Conservation (phyloP, 2,329 filamentous ascomycete species). For the Pseudogymnoascus sp. region DNA sequence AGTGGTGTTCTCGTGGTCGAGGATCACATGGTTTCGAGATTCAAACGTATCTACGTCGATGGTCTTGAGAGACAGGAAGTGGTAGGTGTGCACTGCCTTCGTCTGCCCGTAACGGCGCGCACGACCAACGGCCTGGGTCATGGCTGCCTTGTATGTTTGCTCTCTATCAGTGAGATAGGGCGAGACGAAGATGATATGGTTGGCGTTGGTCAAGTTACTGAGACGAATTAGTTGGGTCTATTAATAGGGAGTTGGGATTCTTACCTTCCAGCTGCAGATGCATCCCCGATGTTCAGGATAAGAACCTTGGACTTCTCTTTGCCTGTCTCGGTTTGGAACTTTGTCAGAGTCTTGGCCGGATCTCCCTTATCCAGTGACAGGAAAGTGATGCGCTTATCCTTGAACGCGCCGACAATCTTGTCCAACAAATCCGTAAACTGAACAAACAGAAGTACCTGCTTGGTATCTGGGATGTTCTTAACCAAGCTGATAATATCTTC, state of each 20-base stretch:
- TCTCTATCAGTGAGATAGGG: conserved; percentile 41
- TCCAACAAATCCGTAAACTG: conserved; percentile 41
- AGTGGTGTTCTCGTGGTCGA: conserved; percentile 1
- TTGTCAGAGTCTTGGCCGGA: conserved; percentile 29
- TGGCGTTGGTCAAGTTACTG: conserved; percentile 55
- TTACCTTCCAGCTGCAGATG: conserved; percentile 53
- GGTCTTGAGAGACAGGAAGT: conserved; percentile 35
- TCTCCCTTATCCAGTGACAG: conserved; percentile 28
- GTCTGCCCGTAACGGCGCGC: conserved; percentile 49
- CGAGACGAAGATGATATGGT: conserved; percentile 56
- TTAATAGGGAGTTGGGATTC: conserved; percentile 20
- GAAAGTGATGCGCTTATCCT: conserved; percentile 25
- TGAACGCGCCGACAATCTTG: conserved; percentile 29
- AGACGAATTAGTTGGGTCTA: not conserved
- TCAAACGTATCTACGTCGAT: conserved; percentile 39
- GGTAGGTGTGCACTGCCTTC: conserved; percentile 50
- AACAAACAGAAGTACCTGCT: conserved; percentile 49
- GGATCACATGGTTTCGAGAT: conserved; percentile 22
- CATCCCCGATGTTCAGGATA: conserved; percentile 47
- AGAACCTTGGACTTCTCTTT: conserved; percentile 38
- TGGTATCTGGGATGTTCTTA: conserved; percentile 28
- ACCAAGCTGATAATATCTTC: conserved; percentile 39
- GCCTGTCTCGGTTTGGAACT: conserved; percentile 33
- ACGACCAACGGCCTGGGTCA: conserved; percentile 57
- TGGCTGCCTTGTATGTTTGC: conserved; percentile 47